Evolutionary conservation across 73 alveolate species (phyloP), one percentile per base, ranked within the genome.

Genomic region (Paramecium sexaurelia): DNA sequence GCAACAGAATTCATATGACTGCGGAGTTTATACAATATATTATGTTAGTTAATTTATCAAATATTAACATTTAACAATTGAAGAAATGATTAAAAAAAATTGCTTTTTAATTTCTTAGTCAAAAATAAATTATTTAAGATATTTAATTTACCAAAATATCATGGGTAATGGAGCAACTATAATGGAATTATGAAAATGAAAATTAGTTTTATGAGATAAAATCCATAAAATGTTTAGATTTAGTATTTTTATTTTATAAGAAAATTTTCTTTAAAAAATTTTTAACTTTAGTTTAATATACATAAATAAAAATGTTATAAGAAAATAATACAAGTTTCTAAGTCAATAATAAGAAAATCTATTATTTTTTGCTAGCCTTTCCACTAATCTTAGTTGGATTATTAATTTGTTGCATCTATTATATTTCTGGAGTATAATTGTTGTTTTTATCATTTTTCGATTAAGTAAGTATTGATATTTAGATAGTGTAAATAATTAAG

Each of bases 391-490:
- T 61, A 32, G 43, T 61, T 5, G 83, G 83, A 61, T 26, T 13
- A 2, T 13, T 61, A 6, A 61, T 61, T 61, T 61, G 83, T 61
- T 61, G 86, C 56, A 78, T 78, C n/a, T 78, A 78, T 22, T 45
- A 40, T 24, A 78, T 40, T 6, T 29, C 73, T 15, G 68, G 73
- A 17, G 40, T 78, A 6, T 33, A 78, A 78, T 3, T 61, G 36
- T 2, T 78, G 36, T 78, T 78, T 43, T 43, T 78, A 27, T 78
- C 90, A 37, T 78, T 78, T 7, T 78, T 78, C 41, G 71, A 43
- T 45, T 37, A 78, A 43, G 86, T 71, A 71, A 71, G 32, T 40
- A 35, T 35, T 1, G 15, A n/a, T 32, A 71, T 27, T 4, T 15
- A 35, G 7, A 3, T 71, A 71, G 86, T 78, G 90, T 29, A 40